Evolutionary conservation across 768 basidiomycete genomes (phyloP), one percentile per base, ranked within the genome.

Genomic region (Heimioporus sp.): DNA sequence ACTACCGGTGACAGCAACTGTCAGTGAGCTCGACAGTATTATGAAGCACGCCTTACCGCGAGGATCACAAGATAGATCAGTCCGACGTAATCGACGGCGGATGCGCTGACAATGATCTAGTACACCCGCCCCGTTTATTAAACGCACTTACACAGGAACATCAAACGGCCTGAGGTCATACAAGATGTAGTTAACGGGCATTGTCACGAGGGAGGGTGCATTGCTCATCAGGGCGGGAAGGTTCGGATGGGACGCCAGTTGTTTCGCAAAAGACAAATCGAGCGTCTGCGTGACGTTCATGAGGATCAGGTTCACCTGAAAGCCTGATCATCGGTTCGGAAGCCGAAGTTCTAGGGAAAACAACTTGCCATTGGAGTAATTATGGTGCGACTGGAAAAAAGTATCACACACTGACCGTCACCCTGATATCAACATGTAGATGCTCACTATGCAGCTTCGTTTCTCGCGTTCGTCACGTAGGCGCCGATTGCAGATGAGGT

Each of bases 391-490:
- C 64, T 71, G 15, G 24, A 46, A 46, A 30, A 48, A 53, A 13
- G 21, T 35, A 17, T 62, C 35, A 60, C n/a, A n/a, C n/a, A n/a
- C 16, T 28, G 21, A 3, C 30, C 9, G 34, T 57, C 19, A 42
- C 19, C 12, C 32, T 21, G 8, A 34, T 10, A 11, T 19, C 24
- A 12, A 44, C 6, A n/a, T 11, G 8, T 37, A 34, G 24, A 53
- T 43, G 17, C 82, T 65, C 62, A 86, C 85, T 73, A 86, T 16
- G 74, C 76, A 53, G 79, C 80, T 55, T 84, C 83, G 43, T 78
- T 85, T 28, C 84, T 72, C 19, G 79, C 84, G 54, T 77, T 74
- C 0, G 69, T 71, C 1, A 63, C 71, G 53, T 75, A 78, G 13
- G 75, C 73, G 0, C 77, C 82, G 1, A 86, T 70, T 1, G 80